phyloP scores from a whole-genome alignment of 179 eudicot species.

The Camellia oleifera region DNA sequence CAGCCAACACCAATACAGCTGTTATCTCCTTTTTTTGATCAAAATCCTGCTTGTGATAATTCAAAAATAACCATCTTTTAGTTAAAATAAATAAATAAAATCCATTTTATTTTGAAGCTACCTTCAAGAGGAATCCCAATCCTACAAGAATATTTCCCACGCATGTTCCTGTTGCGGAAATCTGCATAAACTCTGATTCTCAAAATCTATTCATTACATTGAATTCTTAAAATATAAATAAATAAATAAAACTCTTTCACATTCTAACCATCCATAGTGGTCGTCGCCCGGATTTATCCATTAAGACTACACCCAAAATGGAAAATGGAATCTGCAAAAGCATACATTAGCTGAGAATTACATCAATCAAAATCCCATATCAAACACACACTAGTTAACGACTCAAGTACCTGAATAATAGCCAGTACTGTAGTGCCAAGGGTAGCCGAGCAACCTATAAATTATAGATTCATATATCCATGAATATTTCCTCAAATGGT shows the following conservation, averaged over 20 bases:
- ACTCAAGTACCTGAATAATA: constrained; percentile 23
- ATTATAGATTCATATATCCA: background rate
- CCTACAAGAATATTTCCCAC: constrained; percentile 2
- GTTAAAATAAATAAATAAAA: background rate
- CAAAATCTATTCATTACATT: background rate
- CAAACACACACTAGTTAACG: background rate
- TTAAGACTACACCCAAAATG: background rate
- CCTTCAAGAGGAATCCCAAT: constrained; percentile 10
- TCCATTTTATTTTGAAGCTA: background rate
- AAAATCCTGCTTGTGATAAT: background rate
- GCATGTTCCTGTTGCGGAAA: constrained; percentile 6
- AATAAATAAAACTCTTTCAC: background rate
- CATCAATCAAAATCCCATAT: background rate
- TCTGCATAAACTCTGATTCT: background rate
- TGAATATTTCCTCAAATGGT: background rate
- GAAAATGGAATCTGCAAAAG: constrained; percentile 7
- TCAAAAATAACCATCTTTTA: background rate
- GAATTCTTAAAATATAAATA: no score
- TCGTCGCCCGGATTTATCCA: constrained; percentile 2
- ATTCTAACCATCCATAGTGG: constrained; percentile 3
- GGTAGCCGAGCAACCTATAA: constrained; percentile 28
- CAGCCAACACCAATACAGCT: background rate
- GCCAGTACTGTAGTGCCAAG: constrained; percentile 30
- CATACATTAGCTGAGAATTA: background rate
- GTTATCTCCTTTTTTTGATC: background rate